These are phyloP conservation scores for Celoporthe dispersa DNA, from an alignment of 2,329 filamentous ascomycete genomes.

Conservation along the genomic window DNA sequence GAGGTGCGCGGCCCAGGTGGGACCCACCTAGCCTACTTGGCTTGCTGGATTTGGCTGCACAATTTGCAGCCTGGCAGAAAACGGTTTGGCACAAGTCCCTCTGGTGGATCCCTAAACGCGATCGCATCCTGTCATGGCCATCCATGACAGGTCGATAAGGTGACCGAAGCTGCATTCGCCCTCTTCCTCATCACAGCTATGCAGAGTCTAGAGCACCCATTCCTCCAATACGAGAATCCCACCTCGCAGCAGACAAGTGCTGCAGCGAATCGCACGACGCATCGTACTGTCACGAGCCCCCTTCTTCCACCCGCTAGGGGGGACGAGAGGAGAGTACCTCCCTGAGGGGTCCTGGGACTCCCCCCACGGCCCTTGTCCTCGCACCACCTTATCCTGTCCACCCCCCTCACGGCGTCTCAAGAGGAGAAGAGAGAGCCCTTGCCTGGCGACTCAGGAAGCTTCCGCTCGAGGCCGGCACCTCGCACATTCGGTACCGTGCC, in stretches of 20 bases:
- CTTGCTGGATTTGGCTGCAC: constrained; percentile 14
- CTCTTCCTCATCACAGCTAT: constrained; percentile 1
- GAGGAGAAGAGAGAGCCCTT: background rate
- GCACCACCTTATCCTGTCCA: constrained; percentile 6
- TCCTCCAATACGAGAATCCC: constrained; percentile 3
- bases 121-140: background rate
- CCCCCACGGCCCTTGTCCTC: background rate
- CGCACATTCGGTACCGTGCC: background rate
- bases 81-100: constrained; percentile 1
- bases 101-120: background rate
- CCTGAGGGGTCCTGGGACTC: background rate
- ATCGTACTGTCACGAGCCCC: constrained; percentile 1
- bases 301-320: background rate
- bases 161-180: constrained; percentile 4
- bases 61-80: constrained; percentile 12
- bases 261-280: background rate
- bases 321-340: background rate
- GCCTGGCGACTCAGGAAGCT: background rate
- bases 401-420: background rate
- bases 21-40: background rate
- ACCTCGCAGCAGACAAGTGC: background rate
- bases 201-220: background rate
- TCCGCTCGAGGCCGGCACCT: constrained; percentile 1
- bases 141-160: constrained; percentile 9
- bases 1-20: constrained; percentile 6